These are phyloP conservation scores for Naegleria fowleri DNA, from an alignment of 208 protist genomes.

Conservation along the genomic window DNA sequence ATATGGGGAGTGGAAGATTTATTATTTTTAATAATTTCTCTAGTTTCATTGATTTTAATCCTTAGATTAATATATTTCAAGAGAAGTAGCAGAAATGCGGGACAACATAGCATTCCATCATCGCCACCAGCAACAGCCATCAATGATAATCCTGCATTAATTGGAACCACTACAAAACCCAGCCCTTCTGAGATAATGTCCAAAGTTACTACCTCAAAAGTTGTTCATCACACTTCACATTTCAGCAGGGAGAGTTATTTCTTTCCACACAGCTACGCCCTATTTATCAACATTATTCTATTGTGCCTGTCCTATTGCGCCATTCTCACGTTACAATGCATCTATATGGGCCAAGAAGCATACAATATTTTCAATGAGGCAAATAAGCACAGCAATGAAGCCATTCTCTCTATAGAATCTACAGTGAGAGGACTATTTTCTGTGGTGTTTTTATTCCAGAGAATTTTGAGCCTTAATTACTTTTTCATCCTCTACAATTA, in stretches of 20 bases:
- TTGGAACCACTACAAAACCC: not conserved
- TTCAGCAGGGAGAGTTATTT: not conserved
- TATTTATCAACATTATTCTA: not conserved
- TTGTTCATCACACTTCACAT: no score
- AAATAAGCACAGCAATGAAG: not conserved
- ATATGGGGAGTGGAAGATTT: not conserved
- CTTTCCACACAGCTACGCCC: not conserved
- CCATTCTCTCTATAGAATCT: not conserved
- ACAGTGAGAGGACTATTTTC: not conserved
- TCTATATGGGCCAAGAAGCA: not conserved
- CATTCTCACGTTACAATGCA: not conserved
- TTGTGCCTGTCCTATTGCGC: not conserved
- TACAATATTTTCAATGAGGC: not conserved
- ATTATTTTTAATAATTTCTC: not conserved
- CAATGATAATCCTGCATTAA: not conserved
- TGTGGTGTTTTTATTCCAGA: not conserved
- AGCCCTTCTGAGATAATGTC: not conserved
- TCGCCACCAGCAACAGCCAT: not conserved
- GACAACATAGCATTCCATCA: not conserved
- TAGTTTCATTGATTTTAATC: not conserved
- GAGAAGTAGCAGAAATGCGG: not conserved
- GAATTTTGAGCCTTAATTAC: not conserved
- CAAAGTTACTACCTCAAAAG: not conserved
- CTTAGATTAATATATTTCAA: not conserved
- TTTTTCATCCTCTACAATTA: not conserved